These are phyloP conservation scores for Naganishia randhawae DNA, from an alignment of 768 basidiomycete species.

Conservation along the genomic window DNA sequence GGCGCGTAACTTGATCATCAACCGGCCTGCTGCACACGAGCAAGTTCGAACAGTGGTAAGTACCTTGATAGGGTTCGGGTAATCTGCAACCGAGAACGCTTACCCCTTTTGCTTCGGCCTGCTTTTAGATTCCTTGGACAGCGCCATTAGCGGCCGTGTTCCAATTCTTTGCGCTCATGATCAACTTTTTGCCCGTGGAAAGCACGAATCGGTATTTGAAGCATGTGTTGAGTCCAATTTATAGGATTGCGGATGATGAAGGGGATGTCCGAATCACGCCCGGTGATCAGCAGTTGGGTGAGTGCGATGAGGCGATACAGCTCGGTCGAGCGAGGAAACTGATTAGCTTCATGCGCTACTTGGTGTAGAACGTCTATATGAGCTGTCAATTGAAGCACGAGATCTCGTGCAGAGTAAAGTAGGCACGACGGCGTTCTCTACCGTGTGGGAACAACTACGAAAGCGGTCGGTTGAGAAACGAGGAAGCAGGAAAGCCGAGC, in stretches of 20 bases:
- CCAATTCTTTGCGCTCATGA: conserved; percentile 92
- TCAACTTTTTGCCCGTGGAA: conserved; percentile 62
- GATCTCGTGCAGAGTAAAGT: conserved; percentile 83
- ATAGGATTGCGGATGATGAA: conserved; percentile 82
- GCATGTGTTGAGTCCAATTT: conserved; percentile 80
- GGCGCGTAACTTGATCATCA: conserved; percentile 51
- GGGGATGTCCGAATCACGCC: conserved; percentile 37
- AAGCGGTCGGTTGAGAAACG: conserved; percentile 65
- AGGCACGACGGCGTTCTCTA: conserved; percentile 77
- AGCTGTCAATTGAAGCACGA: conserved; percentile 73
- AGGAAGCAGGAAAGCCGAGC: conserved; percentile 66
- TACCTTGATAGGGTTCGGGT: conserved; percentile 12
- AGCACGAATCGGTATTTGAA: conserved; percentile 65
- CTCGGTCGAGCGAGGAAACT: neutral
- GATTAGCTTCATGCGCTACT: neutral
- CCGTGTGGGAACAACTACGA: conserved; percentile 73
- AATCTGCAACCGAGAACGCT: neutral
- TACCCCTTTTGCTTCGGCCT: neutral
- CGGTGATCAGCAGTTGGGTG: conserved; percentile 35
- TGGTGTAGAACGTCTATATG: conserved; percentile 71
- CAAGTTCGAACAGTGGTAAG: conserved; percentile 5
- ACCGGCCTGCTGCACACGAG: conserved; percentile 35
- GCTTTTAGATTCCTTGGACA: conserved; percentile 69
- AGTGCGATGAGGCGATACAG: conserved; percentile 6
- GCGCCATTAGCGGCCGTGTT: conserved; percentile 74